A percentile compares a stretch with the other conserved stretches of the same genome.
Evolutionary conservation across 2,329 filamentous ascomycete genomes (phyloP).

Genomic region (Zymoseptoria pseudotritici): DNA sequence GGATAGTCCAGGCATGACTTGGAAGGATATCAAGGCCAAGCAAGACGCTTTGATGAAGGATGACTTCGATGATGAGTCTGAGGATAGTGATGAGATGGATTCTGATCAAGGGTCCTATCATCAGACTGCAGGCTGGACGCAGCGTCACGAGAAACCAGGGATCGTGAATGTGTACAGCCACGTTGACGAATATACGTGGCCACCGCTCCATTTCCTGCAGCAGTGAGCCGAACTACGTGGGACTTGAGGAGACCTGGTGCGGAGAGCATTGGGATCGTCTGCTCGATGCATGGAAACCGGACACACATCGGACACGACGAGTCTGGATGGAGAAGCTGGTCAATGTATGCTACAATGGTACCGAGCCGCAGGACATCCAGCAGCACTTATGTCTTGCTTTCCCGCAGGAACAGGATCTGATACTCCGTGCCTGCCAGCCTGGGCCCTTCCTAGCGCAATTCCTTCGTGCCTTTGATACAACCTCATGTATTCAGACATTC

Average conservation of each 20-base stretch:
- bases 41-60: conserved; percentile 1
- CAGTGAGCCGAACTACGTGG: background rate
- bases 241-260: background rate
- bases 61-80: conserved; percentile 1
- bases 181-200: conserved; percentile 7
- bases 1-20: conserved; percentile 1
- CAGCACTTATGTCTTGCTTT: background rate
- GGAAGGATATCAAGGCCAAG: conserved; percentile 2
- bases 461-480: background rate
- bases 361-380: background rate
- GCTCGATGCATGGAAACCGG: background rate
- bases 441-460: no score
- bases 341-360: background rate
- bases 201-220: conserved; percentile 4
- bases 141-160: no score
- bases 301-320: background rate
- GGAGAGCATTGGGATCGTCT: background rate
- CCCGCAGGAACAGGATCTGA: background rate
- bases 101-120: no score
- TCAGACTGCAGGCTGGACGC: no score
- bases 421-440: no score
- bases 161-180: conserved; percentile 2
- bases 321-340: background rate
- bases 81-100: background rate
- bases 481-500: background rate